Percentiles rank a stretch among this genome's conserved stretches.
phyloP scores from a whole-genome alignment of 371 early-diverging fungal species.

The Dichotomocladium elegans region DNA sequence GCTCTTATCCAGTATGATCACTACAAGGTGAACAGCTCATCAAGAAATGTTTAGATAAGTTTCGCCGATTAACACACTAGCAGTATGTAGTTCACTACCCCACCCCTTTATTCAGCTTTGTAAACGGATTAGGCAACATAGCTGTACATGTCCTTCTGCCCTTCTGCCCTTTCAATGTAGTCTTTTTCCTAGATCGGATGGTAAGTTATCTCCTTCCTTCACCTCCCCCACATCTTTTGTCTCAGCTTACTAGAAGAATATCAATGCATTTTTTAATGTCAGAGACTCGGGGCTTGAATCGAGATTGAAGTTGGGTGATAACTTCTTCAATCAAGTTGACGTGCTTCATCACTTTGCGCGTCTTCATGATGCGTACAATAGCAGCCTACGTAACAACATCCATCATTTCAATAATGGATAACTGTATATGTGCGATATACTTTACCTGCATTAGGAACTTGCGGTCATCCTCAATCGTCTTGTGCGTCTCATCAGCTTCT shows the following conservation, averaged over 20 bases:
- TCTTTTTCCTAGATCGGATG: conserved; percentile 69
- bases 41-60: too few relatives aligned
- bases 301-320: conserved; percentile 79
- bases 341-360: conserved; percentile 89
- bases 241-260: conserved; percentile 60
- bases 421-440: neutral
- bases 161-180: conserved; percentile 88
- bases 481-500: conserved; percentile 86
- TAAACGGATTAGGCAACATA: conserved; percentile 72
- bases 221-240: neutral
- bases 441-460: conserved; percentile 83
- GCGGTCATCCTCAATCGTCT: conserved; percentile 85
- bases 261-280: conserved; percentile 97
- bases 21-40: too few relatives aligned
- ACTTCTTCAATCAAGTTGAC: conserved; percentile 85
- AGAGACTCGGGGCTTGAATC: conserved; percentile 88
- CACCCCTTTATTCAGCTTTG: neutral
- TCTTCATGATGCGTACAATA: conserved; percentile 95
- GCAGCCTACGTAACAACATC: conserved; percentile 61
- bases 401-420: neutral
- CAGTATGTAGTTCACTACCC: too few relatives aligned
- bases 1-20: too few relatives aligned
- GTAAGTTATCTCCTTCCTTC: neutral
- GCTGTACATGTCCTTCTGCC: conserved; percentile 81
- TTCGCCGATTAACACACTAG: too few relatives aligned